Evolutionary conservation across 805 yeast genomes (phyloP).

Genomic region (Helenozyma baotianmanensis): DNA sequence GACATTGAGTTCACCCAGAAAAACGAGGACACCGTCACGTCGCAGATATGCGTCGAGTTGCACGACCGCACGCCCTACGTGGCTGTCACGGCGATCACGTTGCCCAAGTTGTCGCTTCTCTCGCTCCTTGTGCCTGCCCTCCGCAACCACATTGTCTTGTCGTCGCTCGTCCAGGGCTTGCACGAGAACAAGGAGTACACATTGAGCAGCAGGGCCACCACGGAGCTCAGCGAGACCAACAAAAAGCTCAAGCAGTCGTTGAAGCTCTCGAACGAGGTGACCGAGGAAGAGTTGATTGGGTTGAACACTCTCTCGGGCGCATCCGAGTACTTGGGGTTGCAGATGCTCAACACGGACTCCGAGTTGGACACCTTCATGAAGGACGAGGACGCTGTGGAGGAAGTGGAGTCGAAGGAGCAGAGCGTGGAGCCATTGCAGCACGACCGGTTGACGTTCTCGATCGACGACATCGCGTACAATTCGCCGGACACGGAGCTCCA

Average conservation of each 20-base stretch:
- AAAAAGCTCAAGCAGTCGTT: slow-evolving; percentile 31
- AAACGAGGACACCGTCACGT: not conserved
- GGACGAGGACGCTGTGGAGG: slow-evolving; percentile 6
- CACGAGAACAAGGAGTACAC: no score
- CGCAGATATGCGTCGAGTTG: slow-evolving; percentile 2
- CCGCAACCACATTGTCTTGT: slow-evolving; percentile 29
- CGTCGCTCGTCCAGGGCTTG: slow-evolving; percentile 9
- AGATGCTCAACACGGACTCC: slow-evolving; percentile 7
- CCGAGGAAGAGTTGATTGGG: slow-evolving; percentile 36
- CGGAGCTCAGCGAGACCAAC: slow-evolving; percentile 13
- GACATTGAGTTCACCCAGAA: slow-evolving; percentile 3
- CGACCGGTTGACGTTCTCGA: slow-evolving; percentile 10
- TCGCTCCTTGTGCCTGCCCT: slow-evolving; percentile 23
- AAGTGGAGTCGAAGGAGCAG: not conserved
- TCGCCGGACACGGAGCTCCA: slow-evolving; percentile 21
- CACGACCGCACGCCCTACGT: slow-evolving; percentile 16
- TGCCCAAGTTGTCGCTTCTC: slow-evolving; percentile 23
- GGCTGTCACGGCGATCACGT: slow-evolving; percentile 18
- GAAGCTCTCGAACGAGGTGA: slow-evolving; percentile 31
- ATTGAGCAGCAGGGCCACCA: not conserved
- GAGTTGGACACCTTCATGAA: slow-evolving; percentile 26
- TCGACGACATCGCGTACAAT: slow-evolving; percentile 23
- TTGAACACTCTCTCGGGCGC: slow-evolving; percentile 22
- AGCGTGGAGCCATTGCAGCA: not conserved
- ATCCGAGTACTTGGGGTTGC: slow-evolving; percentile 10